Base-by-base conservation (phyloP, 768 basidiomycete species). In the Scleroderma citrinum region DNA sequence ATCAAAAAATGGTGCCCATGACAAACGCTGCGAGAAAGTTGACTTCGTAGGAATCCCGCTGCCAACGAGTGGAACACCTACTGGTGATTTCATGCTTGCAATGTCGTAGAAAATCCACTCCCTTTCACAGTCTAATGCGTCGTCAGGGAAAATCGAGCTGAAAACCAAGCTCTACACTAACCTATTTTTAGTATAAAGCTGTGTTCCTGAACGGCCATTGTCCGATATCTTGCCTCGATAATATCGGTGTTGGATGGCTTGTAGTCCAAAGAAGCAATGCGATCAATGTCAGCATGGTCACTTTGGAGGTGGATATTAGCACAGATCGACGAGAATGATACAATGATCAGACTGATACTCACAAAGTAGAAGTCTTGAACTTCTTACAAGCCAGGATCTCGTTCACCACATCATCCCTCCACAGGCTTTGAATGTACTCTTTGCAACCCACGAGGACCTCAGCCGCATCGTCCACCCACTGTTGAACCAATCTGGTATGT, bases 311-410 rank as follows among this genome's bases (percentile, higher is more conserved):
- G 16, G 16, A 19, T 3, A 47, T 35, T 14, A 56, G 19, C n/a
- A n/a, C n/a, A n/a, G n/a, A n/a, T n/a, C n/a, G n/a, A n/a, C n/a
- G n/a, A n/a, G n/a, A n/a, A n/a, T n/a, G n/a, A n/a, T n/a, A n/a
- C n/a, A n/a, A n/a, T n/a, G n/a, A 58, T 58, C 48, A 57, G 56
- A 31, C n/a, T 7, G 29, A 10, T 11, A 75, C 83, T 69, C 64
- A 87, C 85, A 88, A 90, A 44, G 87, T 82, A 29, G 88, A 77
- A n/a, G n/a, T n/a, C n/a, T n/a, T n/a, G n/a, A n/a, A n/a, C n/a
- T n/a, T n/a, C n/a, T n/a, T 71, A 37, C 76, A 64, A 47, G 57
- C 64, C 51, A 89, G 62, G 67, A 83, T 76, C 60, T 85, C 78
- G 54, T 75, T 76, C 7, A 88, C 76, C 7, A 75, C 68, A 21